phyloP scores from a whole-genome alignment of 1,139 yeast genomes.

The Kodamaea alishanica region DNA sequence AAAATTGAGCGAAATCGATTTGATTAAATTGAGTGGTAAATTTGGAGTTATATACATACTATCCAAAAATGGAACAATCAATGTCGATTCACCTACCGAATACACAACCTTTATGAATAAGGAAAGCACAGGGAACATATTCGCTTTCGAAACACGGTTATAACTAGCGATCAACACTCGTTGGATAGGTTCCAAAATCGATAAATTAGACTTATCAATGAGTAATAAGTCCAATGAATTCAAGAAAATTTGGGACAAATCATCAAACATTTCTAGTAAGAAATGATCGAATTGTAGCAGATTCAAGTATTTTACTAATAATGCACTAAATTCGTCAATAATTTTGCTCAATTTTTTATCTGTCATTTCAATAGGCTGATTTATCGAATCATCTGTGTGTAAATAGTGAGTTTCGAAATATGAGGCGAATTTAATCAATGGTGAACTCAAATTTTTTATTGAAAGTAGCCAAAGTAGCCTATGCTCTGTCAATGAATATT shows the following conservation, averaged over 20 bases:
- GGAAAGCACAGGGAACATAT: conserved; percentile 19
- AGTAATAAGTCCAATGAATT: conserved; percentile 16
- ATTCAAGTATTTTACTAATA: background rate
- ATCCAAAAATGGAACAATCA: conserved; percentile 18
- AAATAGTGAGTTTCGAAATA: conserved; percentile 10
- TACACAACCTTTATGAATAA: conserved; percentile 23
- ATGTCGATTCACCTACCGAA: conserved; percentile 21
- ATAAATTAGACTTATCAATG: conserved; percentile 14
- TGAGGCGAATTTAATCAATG: conserved; percentile 11
- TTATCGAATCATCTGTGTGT: conserved; percentile 5
- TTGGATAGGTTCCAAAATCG: conserved; percentile 11
- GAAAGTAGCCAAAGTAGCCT: conserved; percentile 21
- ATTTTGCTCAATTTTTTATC: conserved; percentile 7
- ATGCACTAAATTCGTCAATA: conserved; percentile 2
- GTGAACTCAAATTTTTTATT: conserved; percentile 12
- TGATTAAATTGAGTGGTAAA: conserved; percentile 21
- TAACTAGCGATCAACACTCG: conserved; percentile 4
- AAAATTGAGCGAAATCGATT: conserved; percentile 16
- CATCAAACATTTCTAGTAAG: conserved; percentile 4
- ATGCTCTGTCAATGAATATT: conserved; percentile 13
- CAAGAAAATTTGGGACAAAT: conserved; percentile 9
- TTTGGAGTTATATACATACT: conserved; percentile 14
- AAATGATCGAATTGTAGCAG: background rate
- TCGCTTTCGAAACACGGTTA: conserved; percentile 1
- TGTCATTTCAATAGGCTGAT: conserved; percentile 4